These are phyloP conservation scores for Trifolium fragiferum DNA, from an alignment of 306 rosid genomes.

Conservation along the genomic window DNA sequence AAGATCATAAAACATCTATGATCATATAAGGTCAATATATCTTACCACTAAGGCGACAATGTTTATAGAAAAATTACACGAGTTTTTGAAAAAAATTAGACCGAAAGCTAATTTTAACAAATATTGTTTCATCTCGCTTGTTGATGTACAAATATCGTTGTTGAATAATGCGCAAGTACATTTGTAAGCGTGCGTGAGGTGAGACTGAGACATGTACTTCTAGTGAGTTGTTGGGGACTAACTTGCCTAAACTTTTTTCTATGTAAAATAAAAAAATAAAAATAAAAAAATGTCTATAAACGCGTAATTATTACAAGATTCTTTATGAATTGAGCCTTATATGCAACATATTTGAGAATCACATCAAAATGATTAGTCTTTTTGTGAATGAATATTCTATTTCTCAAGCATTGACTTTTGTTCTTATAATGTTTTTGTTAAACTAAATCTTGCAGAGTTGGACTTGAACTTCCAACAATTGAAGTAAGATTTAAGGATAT, in stretches of 20 bases:
- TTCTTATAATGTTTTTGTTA: neutral
- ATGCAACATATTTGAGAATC: no score
- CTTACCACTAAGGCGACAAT: no score
- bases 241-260: neutral
- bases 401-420: neutral
- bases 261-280: no score
- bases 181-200: neutral
- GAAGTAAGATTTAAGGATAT: conserved; percentile 76
- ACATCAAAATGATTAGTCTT: no score
- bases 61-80: no score
- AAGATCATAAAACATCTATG: neutral
- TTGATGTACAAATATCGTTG: neutral
- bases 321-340: no score
- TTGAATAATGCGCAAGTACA: neutral
- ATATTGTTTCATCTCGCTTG: no score
- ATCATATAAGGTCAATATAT: no score
- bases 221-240: neutral
- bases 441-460: conserved; percentile 45
- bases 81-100: no score
- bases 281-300: no score
- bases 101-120: no score
- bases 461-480: conserved; percentile 69
- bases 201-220: neutral
- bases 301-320: neutral
- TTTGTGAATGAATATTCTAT: neutral